Base-by-base conservation (phyloP, 2,329 filamentous ascomycete genomes). In the Thyridium curvatum region DNA sequence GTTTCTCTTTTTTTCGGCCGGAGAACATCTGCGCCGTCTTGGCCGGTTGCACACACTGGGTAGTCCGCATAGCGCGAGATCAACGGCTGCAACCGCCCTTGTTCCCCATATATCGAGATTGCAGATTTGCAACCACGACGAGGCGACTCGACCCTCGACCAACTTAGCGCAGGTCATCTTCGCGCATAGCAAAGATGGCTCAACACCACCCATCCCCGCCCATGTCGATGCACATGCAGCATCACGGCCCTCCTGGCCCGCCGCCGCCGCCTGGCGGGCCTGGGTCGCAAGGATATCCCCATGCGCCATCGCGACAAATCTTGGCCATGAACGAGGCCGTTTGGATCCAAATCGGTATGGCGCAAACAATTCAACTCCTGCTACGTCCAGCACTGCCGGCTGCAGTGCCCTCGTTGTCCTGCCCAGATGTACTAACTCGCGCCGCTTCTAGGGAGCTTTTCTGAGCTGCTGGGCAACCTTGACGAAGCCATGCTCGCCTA, bases 311-410 rank as follows among this genome's bases (percentile, higher is more conserved):
- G 50, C 84, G 90, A 52, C 84, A 87, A 56, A 78, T 95, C 38
- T 73, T 79, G 6, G 70, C 78, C 7, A 76, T 91, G 55, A 97
- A 94, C 54, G 91, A 97, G 65, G 74, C 76, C 35, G 82, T 94
- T 40, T 97, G 91, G 91, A 75, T 94, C 56, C 86, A 93, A 59
- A 85, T 97, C 51, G 91, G 89, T 95, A 82, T 47, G 80, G n/a
- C n/a, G n/a, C n/a, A n/a, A n/a, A n/a, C n/a, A n/a, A n/a, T n/a
- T n/a, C n/a, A n/a, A n/a, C n/a, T n/a, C n/a, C n/a, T n/a, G n/a
- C n/a, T n/a, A n/a, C n/a, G n/a, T n/a, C n/a, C 62, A 32, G 29
- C 30, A 35, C 36, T 40, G 37, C 44, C 14, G 41, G 38, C 35
- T 17, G n/a, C n/a, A n/a, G n/a, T n/a, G n/a, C n/a, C n/a, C n/a